A percentile compares a stretch with the other conserved stretches of the same genome.
These are phyloP conservation scores for Dendrobium chrysotoxum DNA, from an alignment of 106 monocot species.

Conservation along the genomic window DNA sequence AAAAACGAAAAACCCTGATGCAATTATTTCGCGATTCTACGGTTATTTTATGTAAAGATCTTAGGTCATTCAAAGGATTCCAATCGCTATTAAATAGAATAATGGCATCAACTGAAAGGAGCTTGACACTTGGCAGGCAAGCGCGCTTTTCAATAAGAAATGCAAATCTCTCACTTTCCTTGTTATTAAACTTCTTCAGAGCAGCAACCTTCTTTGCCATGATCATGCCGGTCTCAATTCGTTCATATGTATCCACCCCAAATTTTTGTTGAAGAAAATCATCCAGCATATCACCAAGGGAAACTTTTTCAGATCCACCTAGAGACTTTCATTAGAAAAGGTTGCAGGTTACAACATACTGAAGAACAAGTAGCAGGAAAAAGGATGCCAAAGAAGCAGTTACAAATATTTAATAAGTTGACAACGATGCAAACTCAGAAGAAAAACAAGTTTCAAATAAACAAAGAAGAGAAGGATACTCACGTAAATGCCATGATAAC, in stretches of 20 bases:
- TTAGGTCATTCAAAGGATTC: slow-evolving; percentile 84
- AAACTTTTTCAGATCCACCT: slow-evolving; percentile 47
- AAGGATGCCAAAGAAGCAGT: slow-evolving; percentile 2
- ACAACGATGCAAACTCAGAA: neutral
- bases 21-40: slow-evolving; percentile 38
- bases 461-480: neutral
- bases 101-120: slow-evolving; percentile 80
- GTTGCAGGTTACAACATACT: neutral
- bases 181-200: slow-evolving; percentile 75
- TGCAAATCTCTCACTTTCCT: slow-evolving; percentile 62
- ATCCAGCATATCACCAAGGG: slow-evolving; percentile 84
- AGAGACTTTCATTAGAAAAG: slow-evolving; percentile 34
- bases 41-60: slow-evolving; percentile 64
- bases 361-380: neutral
- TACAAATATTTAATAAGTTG: neutral
- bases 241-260: slow-evolving; percentile 75
- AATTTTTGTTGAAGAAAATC: slow-evolving; percentile 88
- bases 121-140: slow-evolving; percentile 72
- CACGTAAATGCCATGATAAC: neutral
- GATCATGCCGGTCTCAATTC: slow-evolving; percentile 58
- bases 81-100: slow-evolving; percentile 86
- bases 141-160: slow-evolving; percentile 88
- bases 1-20: slow-evolving; percentile 67
- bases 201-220: slow-evolving; percentile 52
- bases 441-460: neutral